Conservation (phyloP, 306 rosid species). For the Cicer yamashitae region DNA sequence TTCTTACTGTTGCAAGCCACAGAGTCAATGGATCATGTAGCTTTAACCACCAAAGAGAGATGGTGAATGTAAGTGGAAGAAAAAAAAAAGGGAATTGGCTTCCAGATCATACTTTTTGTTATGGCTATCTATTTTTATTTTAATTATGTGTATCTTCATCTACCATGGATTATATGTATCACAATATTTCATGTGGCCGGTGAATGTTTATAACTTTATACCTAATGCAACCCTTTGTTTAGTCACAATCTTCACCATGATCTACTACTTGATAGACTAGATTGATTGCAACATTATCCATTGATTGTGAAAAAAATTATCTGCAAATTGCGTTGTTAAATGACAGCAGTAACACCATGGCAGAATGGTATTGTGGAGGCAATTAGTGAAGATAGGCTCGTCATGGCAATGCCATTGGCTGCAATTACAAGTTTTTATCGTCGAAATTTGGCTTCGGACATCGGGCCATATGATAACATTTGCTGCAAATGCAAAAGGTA, state of each 20-base stretch:
- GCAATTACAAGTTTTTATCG: neutral
- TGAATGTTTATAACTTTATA: slow-evolving; percentile 34
- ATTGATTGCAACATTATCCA: slow-evolving; percentile 5
- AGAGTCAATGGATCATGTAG: slow-evolving; percentile 47
- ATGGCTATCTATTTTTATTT: slow-evolving; percentile 54
- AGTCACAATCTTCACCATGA: neutral
- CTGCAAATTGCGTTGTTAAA: neutral
- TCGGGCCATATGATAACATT: neutral
- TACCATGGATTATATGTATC: slow-evolving; percentile 43
- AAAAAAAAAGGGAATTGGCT: slow-evolving; percentile 52
- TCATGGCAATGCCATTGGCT: neutral
- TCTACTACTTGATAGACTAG: neutral
- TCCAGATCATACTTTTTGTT: slow-evolving; percentile 58
- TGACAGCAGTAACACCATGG: neutral
- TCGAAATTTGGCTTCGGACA: neutral
- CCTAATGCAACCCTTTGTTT: slow-evolving; percentile 35
- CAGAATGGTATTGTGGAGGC: neutral
- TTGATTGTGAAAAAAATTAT: neutral
- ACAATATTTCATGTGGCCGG: slow-evolving; percentile 44
- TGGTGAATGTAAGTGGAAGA: slow-evolving; percentile 53
- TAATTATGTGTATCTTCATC: slow-evolving; percentile 44
- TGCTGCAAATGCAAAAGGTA: neutral
- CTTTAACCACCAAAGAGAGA: slow-evolving; percentile 49
- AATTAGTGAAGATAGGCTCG: neutral
- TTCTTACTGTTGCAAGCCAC: slow-evolving; percentile 60